A percentile compares a stretch with the other conserved stretches of the same genome.
Conservation (phyloP, 305 asterid genomes). For the Euphrasia arctica region DNA sequence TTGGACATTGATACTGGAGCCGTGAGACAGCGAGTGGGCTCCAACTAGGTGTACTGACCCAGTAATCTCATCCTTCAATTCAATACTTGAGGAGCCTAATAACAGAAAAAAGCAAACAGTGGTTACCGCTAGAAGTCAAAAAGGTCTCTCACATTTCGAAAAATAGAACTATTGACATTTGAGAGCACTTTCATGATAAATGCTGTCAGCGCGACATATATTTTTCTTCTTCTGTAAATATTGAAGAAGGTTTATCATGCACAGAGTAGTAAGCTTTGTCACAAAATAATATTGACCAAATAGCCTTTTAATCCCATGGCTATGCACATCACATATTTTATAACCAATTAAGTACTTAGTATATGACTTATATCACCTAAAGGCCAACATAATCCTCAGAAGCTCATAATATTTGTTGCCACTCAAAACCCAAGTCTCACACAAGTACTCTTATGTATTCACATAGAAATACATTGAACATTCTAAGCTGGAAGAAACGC, state of each 20-base stretch:
- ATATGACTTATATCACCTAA: not conserved
- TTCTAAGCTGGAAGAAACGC: not conserved
- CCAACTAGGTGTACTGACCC: constrained; percentile 98
- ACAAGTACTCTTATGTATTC: not conserved
- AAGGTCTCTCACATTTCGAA: not conserved
- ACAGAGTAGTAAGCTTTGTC: not conserved
- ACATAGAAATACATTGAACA: not conserved
- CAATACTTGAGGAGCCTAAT: constrained; percentile 90
- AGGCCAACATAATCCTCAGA: not conserved
- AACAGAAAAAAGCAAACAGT: constrained; percentile 20
- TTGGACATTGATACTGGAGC: constrained; percentile 31
- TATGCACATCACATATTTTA: constrained; percentile 2
- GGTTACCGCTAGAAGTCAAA: not conserved
- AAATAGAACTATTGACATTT: not conserved
- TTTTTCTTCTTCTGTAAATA: not conserved
- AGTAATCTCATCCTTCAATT: constrained; percentile 90
- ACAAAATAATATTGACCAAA: not conserved
- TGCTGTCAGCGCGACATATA: not conserved
- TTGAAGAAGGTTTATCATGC: not conserved
- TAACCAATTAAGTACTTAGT: not conserved
- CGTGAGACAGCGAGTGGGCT: constrained; percentile 67
- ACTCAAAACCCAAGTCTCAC: not conserved
- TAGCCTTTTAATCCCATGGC: not conserved
- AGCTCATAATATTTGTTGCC: not conserved
- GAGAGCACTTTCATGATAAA: not conserved